phyloP scores from a whole-genome alignment of 179 eudicot genomes.

The Corrigiola litoralis region DNA sequence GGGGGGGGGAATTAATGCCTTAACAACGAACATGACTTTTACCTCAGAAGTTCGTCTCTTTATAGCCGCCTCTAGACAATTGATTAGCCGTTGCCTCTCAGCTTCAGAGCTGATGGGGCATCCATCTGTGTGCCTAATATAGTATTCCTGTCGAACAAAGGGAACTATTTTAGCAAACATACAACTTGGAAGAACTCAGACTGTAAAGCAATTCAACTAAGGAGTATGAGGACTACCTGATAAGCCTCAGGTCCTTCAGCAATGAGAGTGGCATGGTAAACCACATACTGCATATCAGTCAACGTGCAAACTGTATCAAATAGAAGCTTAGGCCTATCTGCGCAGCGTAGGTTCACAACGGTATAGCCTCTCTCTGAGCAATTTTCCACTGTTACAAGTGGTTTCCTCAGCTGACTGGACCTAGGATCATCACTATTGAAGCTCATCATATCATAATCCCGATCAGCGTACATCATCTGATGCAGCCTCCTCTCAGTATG shows the following conservation, averaged over 20 bases:
- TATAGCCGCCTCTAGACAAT: slow-evolving; percentile 89
- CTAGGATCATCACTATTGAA: slow-evolving; percentile 7
- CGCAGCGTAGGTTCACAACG: slow-evolving; percentile 59
- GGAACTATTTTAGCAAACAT: background rate
- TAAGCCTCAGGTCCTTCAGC: slow-evolving; percentile 78
- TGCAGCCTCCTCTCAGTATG: slow-evolving; percentile 84
- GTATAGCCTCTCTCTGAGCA: slow-evolving; percentile 76
- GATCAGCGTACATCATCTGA: slow-evolving; percentile 92
- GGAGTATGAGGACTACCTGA: slow-evolving; percentile 48
- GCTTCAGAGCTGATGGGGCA: slow-evolving; percentile 84
- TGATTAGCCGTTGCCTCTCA: slow-evolving; percentile 72
- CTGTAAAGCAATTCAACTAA: background rate
- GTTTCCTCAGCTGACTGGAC: slow-evolving; percentile 32
- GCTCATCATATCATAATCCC: slow-evolving; percentile 59
- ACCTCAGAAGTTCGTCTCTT: slow-evolving; percentile 84
- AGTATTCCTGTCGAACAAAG: slow-evolving; percentile 53
- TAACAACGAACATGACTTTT: no score
- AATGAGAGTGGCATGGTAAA: slow-evolving; percentile 74
- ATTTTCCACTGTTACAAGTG: slow-evolving; percentile 59
- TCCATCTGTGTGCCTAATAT: slow-evolving; percentile 77
- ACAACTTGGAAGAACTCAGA: background rate
- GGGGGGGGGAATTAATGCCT: no score
- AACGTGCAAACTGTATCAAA: slow-evolving; percentile 85
- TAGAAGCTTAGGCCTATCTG: slow-evolving; percentile 78
- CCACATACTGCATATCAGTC: slow-evolving; percentile 94